phyloP scores from a whole-genome alignment of 1,139 yeast species.

The Yamadazyma kanchanaburiensis region DNA sequence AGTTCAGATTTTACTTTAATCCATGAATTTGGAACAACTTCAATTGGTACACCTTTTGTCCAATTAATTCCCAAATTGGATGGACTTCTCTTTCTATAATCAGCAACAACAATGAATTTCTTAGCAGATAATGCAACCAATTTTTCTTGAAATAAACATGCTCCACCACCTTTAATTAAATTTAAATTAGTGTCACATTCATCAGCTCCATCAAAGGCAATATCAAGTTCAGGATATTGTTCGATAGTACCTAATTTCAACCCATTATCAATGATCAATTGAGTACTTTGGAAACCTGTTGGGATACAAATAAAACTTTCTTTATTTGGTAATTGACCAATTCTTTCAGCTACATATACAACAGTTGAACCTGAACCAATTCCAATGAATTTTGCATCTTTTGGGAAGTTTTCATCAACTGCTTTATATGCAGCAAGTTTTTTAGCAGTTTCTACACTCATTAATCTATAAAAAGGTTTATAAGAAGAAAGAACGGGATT shows the following conservation, averaged over 20 bases:
- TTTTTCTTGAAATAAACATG: constrained; percentile 95
- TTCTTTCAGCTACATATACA: constrained; percentile 90
- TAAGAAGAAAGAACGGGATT: no score
- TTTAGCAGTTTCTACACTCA: constrained; percentile 62
- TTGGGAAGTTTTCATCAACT: constrained; percentile 82
- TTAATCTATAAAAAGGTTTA: constrained; percentile 3
- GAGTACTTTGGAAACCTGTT: constrained; percentile 94
- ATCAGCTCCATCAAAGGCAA: constrained; percentile 98
- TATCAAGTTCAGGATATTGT: constrained; percentile 74
- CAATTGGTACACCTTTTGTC: constrained; percentile 93
- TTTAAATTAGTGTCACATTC: constrained; percentile 79
- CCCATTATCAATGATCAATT: constrained; percentile 79
- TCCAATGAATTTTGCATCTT: constrained; percentile 73
- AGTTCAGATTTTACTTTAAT: constrained; percentile 71
- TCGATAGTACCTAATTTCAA: constrained; percentile 78
- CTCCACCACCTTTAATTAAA: constrained; percentile 98
- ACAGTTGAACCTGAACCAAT: constrained; percentile 98
- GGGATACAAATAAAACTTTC: constrained; percentile 74
- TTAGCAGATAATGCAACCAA: constrained; percentile 81
- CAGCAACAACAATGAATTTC: constrained; percentile 86
- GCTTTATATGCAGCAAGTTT: constrained; percentile 88
- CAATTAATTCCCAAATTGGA: constrained; percentile 69
- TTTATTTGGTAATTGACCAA: constrained; percentile 67
- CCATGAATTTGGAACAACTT: constrained; percentile 87
- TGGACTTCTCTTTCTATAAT: constrained; percentile 76